These are phyloP conservation scores for Phytomonas francai DNA, from an alignment of 208 protist species.

Conservation along the genomic window DNA sequence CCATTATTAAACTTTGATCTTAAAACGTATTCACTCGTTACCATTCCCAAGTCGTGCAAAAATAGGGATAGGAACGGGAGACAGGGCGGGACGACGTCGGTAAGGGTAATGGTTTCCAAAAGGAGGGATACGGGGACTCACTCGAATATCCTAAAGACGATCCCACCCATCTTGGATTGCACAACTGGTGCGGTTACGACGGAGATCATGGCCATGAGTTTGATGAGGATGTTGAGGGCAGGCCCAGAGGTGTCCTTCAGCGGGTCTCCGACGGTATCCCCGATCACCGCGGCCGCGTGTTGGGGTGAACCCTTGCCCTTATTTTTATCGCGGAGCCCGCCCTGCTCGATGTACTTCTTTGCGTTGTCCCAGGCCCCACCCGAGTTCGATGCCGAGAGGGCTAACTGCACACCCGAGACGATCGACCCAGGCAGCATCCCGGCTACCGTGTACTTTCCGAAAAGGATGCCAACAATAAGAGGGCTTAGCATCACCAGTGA, in stretches of 20 bases:
- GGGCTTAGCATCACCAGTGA: conserved; percentile 91
- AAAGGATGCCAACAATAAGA: conserved; percentile 86
- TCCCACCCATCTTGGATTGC: conserved; percentile 69
- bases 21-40: neutral
- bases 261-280: conserved; percentile 96
- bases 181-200: conserved; percentile 90
- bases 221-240: conserved; percentile 94
- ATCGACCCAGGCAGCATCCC: conserved; percentile 87
- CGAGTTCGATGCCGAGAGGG: conserved; percentile 92
- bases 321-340: conserved; percentile 77
- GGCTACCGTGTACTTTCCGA: conserved; percentile 87
- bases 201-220: conserved; percentile 93
- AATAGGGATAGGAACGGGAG: neutral
- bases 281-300: conserved; percentile 94
- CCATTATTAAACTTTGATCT: neutral
- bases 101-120: neutral
- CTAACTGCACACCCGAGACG: conserved; percentile 90
- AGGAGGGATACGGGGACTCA: conserved; percentile 3
- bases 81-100: conserved; percentile 1
- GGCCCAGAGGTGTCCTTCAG: conserved; percentile 96
- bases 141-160: conserved; percentile 49
- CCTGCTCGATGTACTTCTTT: conserved; percentile 96
- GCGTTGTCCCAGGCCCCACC: conserved; percentile 97
- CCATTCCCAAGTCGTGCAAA: neutral
- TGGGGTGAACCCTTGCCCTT: conserved; percentile 87